These are phyloP conservation scores for Xylaria sp. DNA, from an alignment of 2,329 filamentous ascomycete genomes.

Conservation along the genomic window DNA sequence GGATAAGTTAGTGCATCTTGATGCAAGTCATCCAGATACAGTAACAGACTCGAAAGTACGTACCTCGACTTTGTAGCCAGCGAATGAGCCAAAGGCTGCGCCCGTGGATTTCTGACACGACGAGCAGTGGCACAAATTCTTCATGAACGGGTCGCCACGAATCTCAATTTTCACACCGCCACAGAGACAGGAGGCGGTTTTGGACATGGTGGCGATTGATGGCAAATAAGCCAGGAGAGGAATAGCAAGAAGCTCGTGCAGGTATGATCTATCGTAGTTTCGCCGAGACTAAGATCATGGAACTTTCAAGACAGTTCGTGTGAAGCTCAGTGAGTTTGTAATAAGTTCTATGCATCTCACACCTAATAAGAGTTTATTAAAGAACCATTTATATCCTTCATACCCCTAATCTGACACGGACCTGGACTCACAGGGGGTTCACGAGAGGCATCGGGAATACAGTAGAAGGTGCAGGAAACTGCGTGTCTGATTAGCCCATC, in stretches of 20 bases:
- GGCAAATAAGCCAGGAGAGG: not conserved
- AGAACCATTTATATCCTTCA: conserved; percentile 2
- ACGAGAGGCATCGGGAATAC: not conserved
- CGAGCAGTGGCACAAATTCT: conserved; percentile 44
- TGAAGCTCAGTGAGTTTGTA: not conserved
- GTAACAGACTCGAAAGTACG: not conserved
- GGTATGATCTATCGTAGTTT: not conserved
- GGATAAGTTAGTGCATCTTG: too few species aligned
- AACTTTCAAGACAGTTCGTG: not conserved
- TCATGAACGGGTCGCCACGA: conserved; percentile 33
- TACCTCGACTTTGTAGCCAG: conserved; percentile 40
- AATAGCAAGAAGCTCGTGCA: not conserved
- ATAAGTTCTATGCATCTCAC: not conserved
- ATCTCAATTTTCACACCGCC: conserved; percentile 39
- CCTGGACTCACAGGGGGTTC: not conserved
- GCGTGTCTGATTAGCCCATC: conserved; percentile 1
- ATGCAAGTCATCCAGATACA: not conserved
- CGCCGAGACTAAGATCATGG: not conserved
- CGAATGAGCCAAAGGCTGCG: conserved; percentile 31
- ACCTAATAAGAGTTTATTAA: not conserved
- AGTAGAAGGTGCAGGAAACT: not conserved
- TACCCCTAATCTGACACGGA: not conserved
- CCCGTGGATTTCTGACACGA: conserved; percentile 43
- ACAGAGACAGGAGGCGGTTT: conserved; percentile 45
- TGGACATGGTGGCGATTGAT: conserved; percentile 23